A percentile compares a stretch with the other conserved stretches of the same genome.
Conservation (phyloP, 2,329 filamentous ascomycete species). For the Akanthomyces uredinophilus region DNA sequence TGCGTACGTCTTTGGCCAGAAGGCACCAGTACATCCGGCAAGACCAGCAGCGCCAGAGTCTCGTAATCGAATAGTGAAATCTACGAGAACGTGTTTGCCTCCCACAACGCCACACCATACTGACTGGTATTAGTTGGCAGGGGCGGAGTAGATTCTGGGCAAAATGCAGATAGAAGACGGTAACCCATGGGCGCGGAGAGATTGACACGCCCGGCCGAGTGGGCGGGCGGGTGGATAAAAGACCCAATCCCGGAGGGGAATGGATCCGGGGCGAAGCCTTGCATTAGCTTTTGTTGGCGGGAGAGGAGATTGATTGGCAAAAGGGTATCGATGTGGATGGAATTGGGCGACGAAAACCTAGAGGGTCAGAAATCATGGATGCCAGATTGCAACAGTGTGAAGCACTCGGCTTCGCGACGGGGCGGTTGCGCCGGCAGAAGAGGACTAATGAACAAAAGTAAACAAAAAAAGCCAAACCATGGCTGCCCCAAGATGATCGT, state of each 20-base stretch:
- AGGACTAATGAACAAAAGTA: background rate
- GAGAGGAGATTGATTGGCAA: no score
- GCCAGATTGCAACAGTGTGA: no score
- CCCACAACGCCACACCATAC: background rate
- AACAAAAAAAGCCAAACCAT: background rate
- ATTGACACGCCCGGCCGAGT: constrained; percentile 6
- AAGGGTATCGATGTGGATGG: no score
- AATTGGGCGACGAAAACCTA: no score
- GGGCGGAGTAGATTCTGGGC: background rate
- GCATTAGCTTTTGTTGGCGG: background rate
- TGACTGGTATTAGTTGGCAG: no score
- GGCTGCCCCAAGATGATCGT: background rate
- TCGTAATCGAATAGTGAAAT: background rate
- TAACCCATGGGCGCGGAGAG: background rate
- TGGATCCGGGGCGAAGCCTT: background rate
- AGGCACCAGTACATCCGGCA: no score
- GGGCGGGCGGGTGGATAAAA: background rate
- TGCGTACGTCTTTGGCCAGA: no score
- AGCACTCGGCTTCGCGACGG: no score
- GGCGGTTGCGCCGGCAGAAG: background rate
- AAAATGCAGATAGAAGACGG: background rate
- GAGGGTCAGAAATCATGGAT: background rate
- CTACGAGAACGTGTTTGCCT: background rate
- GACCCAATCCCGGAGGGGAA: background rate
- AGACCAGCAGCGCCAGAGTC: background rate